Base-by-base conservation (phyloP, 345 rosid species). In the Rhodamnia argentea region DNA sequence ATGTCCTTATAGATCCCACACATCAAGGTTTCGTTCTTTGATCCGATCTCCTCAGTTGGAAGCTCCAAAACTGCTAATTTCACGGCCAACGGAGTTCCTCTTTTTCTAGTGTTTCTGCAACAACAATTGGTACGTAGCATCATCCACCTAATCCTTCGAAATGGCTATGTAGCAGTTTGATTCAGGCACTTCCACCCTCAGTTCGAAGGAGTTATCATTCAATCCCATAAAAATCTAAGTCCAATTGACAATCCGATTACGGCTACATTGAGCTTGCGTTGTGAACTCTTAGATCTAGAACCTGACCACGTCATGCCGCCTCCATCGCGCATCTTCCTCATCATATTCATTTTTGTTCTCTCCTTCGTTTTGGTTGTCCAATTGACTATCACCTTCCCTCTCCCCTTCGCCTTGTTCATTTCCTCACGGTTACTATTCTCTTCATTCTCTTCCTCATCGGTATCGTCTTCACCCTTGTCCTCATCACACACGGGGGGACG, bases 231-330 rank as follows among this genome's bases (percentile, higher is more conserved):
- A 81, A 75, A 93, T 92, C 95, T 92, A 94, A n/a, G 92, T 92
- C 96, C 94, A 93, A 64, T 93, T 94, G 4, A 92, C 92, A 87
- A 93, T 92, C 86, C 94, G 89, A 82, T 92, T 93, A 16, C 94
- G 83, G 18, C 95, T 92, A 16, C 91, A 87, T 74, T 93, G 86
- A 10, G 92, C 85, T 54, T 92, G 86, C 47, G 89, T 88, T 47
- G 94, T 90, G 16, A 88, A 85, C 82, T 92, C 93, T 7, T 91
- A 90, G 88, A 92, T 88, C 83, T 91, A 89, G 11, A 88, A 86
- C 22, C 90, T 91, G 27, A 92, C 89, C 47, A 88, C 60, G 60
- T 89, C 93, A 13, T 90, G 91, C 83, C 88, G 86, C 89, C 92
- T 88, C 64, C 93, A 88, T 84, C 89, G 87, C 62, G 83, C 74